Evolutionary conservation across 805 yeast genomes (phyloP).

Genomic region (Nakazawaea holstii): DNA sequence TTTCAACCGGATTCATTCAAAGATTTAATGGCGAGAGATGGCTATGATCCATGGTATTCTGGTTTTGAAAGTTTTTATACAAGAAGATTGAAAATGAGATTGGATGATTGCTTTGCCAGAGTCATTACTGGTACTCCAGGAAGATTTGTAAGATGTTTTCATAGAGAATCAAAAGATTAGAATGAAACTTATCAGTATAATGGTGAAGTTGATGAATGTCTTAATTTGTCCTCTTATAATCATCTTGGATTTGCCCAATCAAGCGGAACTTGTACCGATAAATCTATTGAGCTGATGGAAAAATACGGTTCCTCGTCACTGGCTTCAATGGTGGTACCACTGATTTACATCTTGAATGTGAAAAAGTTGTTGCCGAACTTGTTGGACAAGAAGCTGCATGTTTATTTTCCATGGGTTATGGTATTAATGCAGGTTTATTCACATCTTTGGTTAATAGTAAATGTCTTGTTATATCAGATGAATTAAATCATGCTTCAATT

Average conservation of each 20-base stretch:
- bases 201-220: conserved; percentile 71
- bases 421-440: conserved; percentile 88
- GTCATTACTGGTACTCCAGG: conserved; percentile 99
- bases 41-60: conserved; percentile 93
- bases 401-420: conserved; percentile 90
- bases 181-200: conserved; percentile 64
- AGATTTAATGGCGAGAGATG: conserved; percentile 72
- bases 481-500: conserved; percentile 91
- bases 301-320: conserved; percentile 73
- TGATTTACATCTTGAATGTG: conserved; percentile 70
- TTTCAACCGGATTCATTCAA: conserved; percentile 62
- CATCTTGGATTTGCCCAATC: conserved; percentile 97
- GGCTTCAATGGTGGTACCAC: conserved; percentile 83
- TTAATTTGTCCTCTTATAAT: conserved; percentile 87
- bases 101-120: conserved; percentile 92
- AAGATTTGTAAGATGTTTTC: conserved; percentile 75
- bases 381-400: conserved; percentile 88
- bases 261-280: conserved; percentile 83
- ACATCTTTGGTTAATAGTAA: conserved; percentile 78
- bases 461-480: conserved; percentile 89
- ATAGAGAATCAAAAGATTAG: conserved; percentile 65
- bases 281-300: conserved; percentile 57
- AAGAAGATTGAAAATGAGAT: conserved; percentile 83
- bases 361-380: conserved; percentile 72
- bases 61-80: conserved; percentile 92